Conservation (phyloP, 495 filamentous ascomycete genomes). For the Amorphotheca resinae region DNA sequence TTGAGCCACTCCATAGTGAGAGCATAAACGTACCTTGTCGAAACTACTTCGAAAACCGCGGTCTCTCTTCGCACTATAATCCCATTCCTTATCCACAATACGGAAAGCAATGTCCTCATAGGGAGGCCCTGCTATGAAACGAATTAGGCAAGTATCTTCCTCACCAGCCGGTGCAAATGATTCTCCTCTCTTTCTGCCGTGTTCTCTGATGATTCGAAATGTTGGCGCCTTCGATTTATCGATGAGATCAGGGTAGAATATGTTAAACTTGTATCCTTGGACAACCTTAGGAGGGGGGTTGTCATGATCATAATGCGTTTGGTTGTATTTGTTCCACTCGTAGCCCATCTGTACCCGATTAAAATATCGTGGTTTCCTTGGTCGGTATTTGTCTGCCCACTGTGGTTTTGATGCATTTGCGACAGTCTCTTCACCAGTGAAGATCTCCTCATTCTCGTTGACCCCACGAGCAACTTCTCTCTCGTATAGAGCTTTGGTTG, state of each 20-base stretch:
- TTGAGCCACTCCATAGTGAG: background rate
- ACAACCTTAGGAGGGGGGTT: constrained; percentile 97
- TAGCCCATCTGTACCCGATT: constrained; percentile 98
- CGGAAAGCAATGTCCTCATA: constrained; percentile 97
- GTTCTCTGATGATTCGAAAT: constrained; percentile 86
- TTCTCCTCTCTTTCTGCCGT: constrained; percentile 78
- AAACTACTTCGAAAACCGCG: constrained; percentile 93
- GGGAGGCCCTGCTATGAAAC: constrained; percentile 89
- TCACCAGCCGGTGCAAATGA: constrained; percentile 92
- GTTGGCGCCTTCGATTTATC: constrained; percentile 91
- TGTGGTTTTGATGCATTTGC: constrained; percentile 47
- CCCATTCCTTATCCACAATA: constrained; percentile 98
- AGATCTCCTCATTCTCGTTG: constrained; percentile 90
- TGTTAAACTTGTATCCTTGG: constrained; percentile 98
- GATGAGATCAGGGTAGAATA: constrained; percentile 98
- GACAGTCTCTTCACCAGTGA: constrained; percentile 80
- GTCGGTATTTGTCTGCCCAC: constrained; percentile 85
- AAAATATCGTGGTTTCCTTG: constrained; percentile 92
- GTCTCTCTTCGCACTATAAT: constrained; percentile 91
- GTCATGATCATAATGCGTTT: constrained; percentile 98
- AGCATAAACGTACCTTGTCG: constrained; percentile 66
- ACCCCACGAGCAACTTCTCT: constrained; percentile 87
- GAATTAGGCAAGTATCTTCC: constrained; percentile 93
- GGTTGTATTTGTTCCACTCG: constrained; percentile 99
- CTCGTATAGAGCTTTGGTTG: constrained; percentile 84